Evolutionary conservation across 139 green algal species (phyloP).

Genomic region (Tetraselmis chui): DNA sequence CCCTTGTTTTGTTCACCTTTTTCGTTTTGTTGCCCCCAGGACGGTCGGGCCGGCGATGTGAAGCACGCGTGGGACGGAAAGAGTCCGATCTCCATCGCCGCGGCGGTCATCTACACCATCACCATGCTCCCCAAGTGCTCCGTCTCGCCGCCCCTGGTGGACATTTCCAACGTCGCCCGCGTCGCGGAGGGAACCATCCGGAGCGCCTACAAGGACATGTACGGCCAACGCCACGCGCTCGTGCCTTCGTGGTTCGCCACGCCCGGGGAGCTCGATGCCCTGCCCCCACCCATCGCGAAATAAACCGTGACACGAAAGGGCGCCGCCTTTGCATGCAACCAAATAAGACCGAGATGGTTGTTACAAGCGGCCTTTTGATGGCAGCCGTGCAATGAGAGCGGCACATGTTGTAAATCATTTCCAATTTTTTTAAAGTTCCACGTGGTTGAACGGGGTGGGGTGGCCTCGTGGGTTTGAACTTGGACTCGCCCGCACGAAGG

Average conservation of each 20-base stretch:
- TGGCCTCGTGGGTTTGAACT: no score
- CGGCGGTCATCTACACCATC: conserved; percentile 62
- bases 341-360: no score
- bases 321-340: no score
- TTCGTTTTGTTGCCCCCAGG: not conserved
- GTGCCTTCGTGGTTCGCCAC: conserved; percentile 5
- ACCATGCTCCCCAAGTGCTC: conserved; percentile 30
- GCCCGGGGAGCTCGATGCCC: conserved; percentile 7
- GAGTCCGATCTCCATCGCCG: conserved; percentile 59
- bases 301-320: no score
- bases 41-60: conserved; percentile 13
- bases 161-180: conserved; percentile 35
- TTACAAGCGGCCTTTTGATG: no score
- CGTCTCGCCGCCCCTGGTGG: conserved; percentile 13
- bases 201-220: conserved; percentile 41
- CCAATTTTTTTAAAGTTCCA: no score
- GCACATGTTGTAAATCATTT: no score
- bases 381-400: no score
- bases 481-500: no score
- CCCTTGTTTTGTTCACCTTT: not conserved
- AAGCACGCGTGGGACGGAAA: conserved; percentile 59
- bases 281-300: conserved; percentile 23
- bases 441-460: no score
- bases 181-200: conserved; percentile 54
- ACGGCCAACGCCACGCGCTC: conserved; percentile 18